Conservation (phyloP, 2,329 filamentous ascomycete genomes). For the Trichoderma sp. region DNA sequence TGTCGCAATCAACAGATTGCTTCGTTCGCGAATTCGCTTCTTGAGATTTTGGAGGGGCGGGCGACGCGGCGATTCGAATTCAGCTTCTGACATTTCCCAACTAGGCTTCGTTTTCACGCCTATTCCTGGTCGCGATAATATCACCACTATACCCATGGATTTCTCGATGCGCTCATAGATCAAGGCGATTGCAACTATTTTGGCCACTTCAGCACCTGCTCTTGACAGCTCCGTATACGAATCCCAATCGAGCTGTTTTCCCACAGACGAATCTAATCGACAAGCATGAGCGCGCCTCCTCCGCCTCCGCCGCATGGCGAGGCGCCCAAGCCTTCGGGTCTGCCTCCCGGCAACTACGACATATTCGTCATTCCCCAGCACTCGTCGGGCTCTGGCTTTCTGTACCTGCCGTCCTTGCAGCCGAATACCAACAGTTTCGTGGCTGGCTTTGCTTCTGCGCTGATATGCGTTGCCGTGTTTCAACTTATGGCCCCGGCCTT, state of each 20-base stretch:
- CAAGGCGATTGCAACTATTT: constrained; percentile 14
- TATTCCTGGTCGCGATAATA: constrained; percentile 8
- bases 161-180: constrained; percentile 37
- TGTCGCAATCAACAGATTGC: constrained; percentile 8
- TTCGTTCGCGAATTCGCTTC: neutral
- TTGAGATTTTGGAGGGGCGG: neutral
- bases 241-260: constrained; percentile 1
- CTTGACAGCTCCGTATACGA: neutral
- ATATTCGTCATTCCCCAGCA: constrained; percentile 96
- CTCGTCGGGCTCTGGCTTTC: constrained; percentile 83
- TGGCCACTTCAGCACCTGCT: neutral
- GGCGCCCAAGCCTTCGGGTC: constrained; percentile 69
- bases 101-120: constrained; percentile 5
- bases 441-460: constrained; percentile 78
- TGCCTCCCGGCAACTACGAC: constrained; percentile 91
- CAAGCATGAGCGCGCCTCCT: constrained; percentile 55
- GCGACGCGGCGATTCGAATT: constrained; percentile 7
- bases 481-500: constrained; percentile 74
- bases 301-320: constrained; percentile 86
- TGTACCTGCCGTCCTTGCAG: constrained; percentile 89
- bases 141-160: constrained; percentile 37
- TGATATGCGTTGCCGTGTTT: constrained; percentile 74
- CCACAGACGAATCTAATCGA: neutral
- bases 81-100: neutral
- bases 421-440: constrained; percentile 89